phyloP scores from a whole-genome alignment of 495 filamentous ascomycete genomes.

The Astrothelium subdiscretum region DNA sequence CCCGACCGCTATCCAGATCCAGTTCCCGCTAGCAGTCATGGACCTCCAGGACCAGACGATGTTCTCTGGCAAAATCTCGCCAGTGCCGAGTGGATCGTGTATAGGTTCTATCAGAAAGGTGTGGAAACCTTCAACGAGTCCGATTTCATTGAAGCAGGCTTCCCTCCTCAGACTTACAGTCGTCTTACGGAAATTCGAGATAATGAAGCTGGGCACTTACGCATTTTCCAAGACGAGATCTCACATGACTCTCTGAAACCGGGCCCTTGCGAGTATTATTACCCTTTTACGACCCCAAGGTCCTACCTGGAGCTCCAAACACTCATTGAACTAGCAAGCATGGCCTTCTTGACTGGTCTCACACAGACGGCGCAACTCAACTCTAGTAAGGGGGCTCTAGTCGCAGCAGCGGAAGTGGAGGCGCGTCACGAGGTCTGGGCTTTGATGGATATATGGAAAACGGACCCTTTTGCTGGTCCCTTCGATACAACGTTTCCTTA shows the following conservation, averaged over 20 bases:
- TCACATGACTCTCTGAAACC: conserved; percentile 41
- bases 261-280: conserved; percentile 38
- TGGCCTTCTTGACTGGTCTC: conserved; percentile 43
- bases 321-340: conserved; percentile 40
- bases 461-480: conserved; percentile 39
- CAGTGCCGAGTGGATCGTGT: conserved; percentile 44
- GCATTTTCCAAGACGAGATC: conserved; percentile 44
- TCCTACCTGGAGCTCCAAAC: conserved; percentile 37
- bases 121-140: conserved; percentile 35
- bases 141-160: conserved; percentile 32
- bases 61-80: conserved; percentile 42
- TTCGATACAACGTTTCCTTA: conserved; percentile 42
- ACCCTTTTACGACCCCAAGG: conserved; percentile 26
- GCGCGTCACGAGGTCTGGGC: conserved; percentile 40
- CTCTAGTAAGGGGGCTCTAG: conserved; percentile 32
- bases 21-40: conserved; percentile 31
- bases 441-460: conserved; percentile 40
- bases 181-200: conserved; percentile 43
- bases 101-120: conserved; percentile 41
- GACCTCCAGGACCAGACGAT: conserved; percentile 33
- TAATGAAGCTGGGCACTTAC: conserved; percentile 45
- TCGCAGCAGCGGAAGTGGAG: conserved; percentile 39
- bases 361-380: conserved; percentile 31
- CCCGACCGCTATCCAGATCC: conserved; percentile 34
- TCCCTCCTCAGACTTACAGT: conserved; percentile 36